Base-by-base conservation (phyloP, 1,139 yeast species). In the Yamadazyma siamensis region DNA sequence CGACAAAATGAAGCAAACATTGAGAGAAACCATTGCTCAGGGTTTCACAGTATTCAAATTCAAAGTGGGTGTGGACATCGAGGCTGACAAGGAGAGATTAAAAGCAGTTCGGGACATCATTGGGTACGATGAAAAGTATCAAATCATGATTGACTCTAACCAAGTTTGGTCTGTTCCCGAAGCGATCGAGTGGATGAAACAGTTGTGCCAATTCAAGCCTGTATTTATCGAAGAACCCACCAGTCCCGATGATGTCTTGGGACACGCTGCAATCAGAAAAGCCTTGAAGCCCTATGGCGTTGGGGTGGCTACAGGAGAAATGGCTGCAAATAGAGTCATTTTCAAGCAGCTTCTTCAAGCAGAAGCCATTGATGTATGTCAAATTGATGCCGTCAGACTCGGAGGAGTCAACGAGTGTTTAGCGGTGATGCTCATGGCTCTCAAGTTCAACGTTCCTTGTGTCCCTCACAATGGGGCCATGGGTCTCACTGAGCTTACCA, bases 381-480 rank as follows among this genome's bases (percentile, higher is more conserved):
- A 43, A 27, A 61, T 61, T 33, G 67, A 61, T 38, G 53, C 66
- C 3, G 61, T 65, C 32, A 52, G 66, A 29, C 50, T 61, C 4
- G 67, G 62, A 14, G 65, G 65, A 18, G 61, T 61, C 24, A 61
- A 60, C 35, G 67, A 61, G 34, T 59, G 61, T 15, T 42, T 61
- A 29, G 59, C 66, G 0, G 66, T 61, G 13, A 46, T 61, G 39
- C 41, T 61, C 25, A 44, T 61, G 51, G 66, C 67, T 18, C 52
- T 56, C 43, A 61, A 61, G 40, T 61, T 48, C 40, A 43, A 43
- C 15, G 50, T 61, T 15, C 66, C 65, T 15, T 57, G 61, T 29
- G 63, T 61, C 7, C 66, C 67, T 13, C 67, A 61, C 35, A 58
- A 62, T 34, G 67, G 67, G 18, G 67, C 66, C 9, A 61, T 61